phyloP scores from a whole-genome alignment of 2,329 filamentous ascomycete genomes.

The Septoria petroselini region DNA sequence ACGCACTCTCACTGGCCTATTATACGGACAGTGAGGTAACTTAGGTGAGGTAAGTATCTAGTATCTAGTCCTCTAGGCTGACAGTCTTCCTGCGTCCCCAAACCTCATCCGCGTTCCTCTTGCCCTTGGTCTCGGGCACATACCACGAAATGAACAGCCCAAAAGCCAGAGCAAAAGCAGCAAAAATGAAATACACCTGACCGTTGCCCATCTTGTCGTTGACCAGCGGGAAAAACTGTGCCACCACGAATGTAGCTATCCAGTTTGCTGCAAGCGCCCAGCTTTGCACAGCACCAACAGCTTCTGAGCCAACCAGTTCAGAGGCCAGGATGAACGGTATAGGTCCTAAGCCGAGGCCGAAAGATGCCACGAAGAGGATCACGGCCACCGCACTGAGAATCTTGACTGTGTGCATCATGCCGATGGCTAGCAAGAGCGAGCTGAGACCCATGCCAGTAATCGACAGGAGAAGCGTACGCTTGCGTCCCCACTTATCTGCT shows the following conservation, averaged over 20 bases:
- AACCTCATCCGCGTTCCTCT: constrained; percentile 80
- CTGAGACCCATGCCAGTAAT: constrained; percentile 80
- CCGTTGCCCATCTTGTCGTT: constrained; percentile 76
- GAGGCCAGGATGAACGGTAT: constrained; percentile 93
- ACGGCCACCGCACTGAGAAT: constrained; percentile 77
- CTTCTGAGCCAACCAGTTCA: constrained; percentile 85
- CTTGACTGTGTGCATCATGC: constrained; percentile 70
- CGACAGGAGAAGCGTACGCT: constrained; percentile 76
- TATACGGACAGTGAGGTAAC: too few species aligned
- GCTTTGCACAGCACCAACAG: constrained; percentile 85
- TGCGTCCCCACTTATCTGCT: constrained; percentile 83
- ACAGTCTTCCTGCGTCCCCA: constrained; percentile 63
- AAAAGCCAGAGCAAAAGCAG: constrained; percentile 65
- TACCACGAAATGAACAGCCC: constrained; percentile 65
- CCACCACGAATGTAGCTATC: constrained; percentile 84
- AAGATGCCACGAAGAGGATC: constrained; percentile 81
- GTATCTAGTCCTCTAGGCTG: constrained; percentile 20
- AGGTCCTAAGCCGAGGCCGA: constrained; percentile 85
- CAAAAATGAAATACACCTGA: constrained; percentile 90
- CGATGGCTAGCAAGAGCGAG: constrained; percentile 72
- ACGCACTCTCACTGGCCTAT: too few species aligned
- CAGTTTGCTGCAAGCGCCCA: constrained; percentile 87
- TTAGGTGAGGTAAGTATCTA: not conserved
- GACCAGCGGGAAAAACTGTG: constrained; percentile 89
- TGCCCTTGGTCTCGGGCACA: constrained; percentile 87